Base-by-base conservation (phyloP, 805 yeast genomes). In the Pichia membranifaciens region DNA sequence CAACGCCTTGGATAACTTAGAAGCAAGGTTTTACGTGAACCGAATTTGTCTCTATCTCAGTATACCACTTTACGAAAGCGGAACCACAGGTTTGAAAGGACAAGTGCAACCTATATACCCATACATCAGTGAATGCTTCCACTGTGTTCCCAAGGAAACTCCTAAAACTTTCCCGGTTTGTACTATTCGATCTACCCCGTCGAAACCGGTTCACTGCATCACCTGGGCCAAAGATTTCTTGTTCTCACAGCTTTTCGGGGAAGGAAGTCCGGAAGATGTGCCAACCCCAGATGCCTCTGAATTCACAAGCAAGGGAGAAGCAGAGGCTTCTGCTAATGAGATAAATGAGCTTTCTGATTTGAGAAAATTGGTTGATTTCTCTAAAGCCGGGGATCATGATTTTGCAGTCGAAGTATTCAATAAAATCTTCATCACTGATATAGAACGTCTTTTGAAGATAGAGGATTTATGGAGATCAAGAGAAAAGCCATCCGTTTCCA, bases 221-320 rank as follows among this genome's bases (percentile, higher is more conserved):
- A 96, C 95, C 1, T 93, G 99, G 99, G 95, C 97, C 8, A 93
- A 93, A 61, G 87, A 85, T 56, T 95, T 87, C 59, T 67, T 93
- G 44, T 89, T 93, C 60, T 74, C 78, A 21, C 95, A 88, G 59
- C 69, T 93, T 33, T 91, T 89, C 61, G 81, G 80, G 18, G 52
- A 48, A 7, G 20, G 41, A 10, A 43, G 32, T 15, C 80, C 79
- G 41, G 72, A 70, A 42, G 66, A 66, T 15, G 50, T 44, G 28
- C 41, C 47, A 22, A 16, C 21, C 0, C 17, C 42, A 1, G 63
- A 47, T 20, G 72, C 69, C 6, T 67, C 77, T 49, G 91, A 86
- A 31, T 78, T 84, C 6, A 81, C 78, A 29, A 82, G 82, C 58
- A 71, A 75, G 38, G 78, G 76, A 20, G 90, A 84, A 56, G 75